Evolutionary conservation across 1,284 basidiomycete genomes (phyloP).

Genomic region (Heterobasidion occidentale): DNA sequence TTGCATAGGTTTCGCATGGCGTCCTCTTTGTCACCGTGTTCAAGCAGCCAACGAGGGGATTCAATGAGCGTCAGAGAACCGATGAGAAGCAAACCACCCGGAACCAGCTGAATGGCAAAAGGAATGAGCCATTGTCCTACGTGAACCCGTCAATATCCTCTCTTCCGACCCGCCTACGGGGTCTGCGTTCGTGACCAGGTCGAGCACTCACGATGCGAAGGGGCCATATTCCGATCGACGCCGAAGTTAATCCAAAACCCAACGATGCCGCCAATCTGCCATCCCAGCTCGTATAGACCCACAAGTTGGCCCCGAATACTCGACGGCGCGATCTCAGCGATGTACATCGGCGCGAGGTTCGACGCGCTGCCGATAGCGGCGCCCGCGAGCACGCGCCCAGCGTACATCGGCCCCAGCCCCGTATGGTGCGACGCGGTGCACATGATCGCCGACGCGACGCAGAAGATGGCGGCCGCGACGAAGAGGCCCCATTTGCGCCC

Average conservation of each 20-base stretch:
- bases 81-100: neutral
- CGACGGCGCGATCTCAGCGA: neutral
- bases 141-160: no score
- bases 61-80: neutral
- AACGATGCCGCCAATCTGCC: neutral
- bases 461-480: no score
- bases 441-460: no score
- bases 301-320: neutral
- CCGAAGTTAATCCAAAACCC: neutral
- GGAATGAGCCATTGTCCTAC: neutral
- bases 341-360: neutral
- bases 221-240: neutral
- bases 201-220: neutral
- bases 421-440: no score
- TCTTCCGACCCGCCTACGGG: no score
- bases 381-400: neutral
- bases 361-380: neutral
- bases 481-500: neutral
- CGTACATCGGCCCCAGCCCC: neutral
- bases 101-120: neutral
- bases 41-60: neutral
- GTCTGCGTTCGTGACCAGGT: neutral
- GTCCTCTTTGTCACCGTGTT: neutral
- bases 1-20: neutral
- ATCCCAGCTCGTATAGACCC: neutral